Conservation (phyloP, 495 filamentous ascomycete genomes). For the Penicillium atrosanguineum region DNA sequence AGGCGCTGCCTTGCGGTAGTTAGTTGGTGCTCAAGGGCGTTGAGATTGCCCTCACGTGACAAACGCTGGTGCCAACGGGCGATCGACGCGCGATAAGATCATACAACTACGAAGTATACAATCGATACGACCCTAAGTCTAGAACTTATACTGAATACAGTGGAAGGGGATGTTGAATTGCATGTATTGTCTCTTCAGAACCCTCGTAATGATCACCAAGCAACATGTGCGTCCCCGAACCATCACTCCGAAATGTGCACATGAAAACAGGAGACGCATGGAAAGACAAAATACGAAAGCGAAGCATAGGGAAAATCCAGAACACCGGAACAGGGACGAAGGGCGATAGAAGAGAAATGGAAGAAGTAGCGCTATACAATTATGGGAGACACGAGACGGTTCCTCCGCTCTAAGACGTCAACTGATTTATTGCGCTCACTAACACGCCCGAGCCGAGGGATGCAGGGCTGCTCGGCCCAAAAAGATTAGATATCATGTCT, state of each 20-base stretch:
- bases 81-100: constrained; percentile 20
- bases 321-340: constrained; percentile 23
- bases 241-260: constrained; percentile 19
- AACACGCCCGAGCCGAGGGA: constrained; percentile 25
- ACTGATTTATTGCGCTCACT: constrained; percentile 32
- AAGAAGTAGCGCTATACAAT: constrained; percentile 29
- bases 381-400: constrained; percentile 15
- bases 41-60: constrained; percentile 27
- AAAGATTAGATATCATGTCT: constrained; percentile 32
- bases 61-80: constrained; percentile 23
- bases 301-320: constrained; percentile 8
- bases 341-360: constrained; percentile 13
- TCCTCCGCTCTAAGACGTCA: constrained; percentile 23
- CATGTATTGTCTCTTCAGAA: constrained; percentile 17
- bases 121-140: too few species aligned
- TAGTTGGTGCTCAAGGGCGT: not conserved
- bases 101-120: not conserved
- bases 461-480: constrained; percentile 19
- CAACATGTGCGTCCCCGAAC: constrained; percentile 7
- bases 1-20: not conserved
- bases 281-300: not conserved
- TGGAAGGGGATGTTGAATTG: not conserved
- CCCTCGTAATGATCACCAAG: constrained; percentile 11
- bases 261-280: constrained; percentile 1
- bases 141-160: not conserved